Evolutionary conservation across 441 rosid genomes (phyloP).

Genomic region (Erysimum pusillum): DNA sequence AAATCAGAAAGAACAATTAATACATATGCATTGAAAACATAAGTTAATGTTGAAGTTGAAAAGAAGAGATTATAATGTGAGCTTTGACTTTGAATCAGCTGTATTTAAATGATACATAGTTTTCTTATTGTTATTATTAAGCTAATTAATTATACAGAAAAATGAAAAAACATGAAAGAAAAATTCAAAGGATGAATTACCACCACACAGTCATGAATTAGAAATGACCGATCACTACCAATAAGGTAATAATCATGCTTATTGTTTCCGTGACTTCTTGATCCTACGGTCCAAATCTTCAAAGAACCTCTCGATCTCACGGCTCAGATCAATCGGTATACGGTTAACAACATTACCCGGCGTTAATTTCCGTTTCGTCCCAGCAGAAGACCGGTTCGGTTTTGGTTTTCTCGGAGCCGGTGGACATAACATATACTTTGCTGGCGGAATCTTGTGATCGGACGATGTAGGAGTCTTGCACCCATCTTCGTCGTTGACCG

Average conservation of each 20-base stretch:
- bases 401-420: constrained; percentile 70
- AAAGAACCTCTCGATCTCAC: constrained; percentile 62
- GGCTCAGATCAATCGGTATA: constrained; percentile 53
- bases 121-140: constrained; percentile 29
- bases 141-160: constrained; percentile 43
- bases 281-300: constrained; percentile 55
- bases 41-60: not conserved
- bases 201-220: constrained; percentile 47
- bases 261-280: constrained; percentile 66
- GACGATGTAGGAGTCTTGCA: constrained; percentile 77
- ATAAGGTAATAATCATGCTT: constrained; percentile 26
- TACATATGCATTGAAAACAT: not conserved
- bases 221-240: constrained; percentile 22
- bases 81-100: constrained; percentile 19
- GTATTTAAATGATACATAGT: constrained; percentile 33
- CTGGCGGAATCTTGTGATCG: constrained; percentile 64
- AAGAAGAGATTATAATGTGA: constrained; percentile 1
- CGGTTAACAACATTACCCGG: constrained; percentile 37
- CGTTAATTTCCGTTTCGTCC: constrained; percentile 49
- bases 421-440: constrained; percentile 59
- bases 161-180: not conserved
- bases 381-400: constrained; percentile 32
- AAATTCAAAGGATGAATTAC: constrained; percentile 37
- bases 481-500: constrained; percentile 54
- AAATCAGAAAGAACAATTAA: constrained; percentile 2